Conservation (phyloP, 495 filamentous ascomycete species). For the Amniculicola lignicola region DNA sequence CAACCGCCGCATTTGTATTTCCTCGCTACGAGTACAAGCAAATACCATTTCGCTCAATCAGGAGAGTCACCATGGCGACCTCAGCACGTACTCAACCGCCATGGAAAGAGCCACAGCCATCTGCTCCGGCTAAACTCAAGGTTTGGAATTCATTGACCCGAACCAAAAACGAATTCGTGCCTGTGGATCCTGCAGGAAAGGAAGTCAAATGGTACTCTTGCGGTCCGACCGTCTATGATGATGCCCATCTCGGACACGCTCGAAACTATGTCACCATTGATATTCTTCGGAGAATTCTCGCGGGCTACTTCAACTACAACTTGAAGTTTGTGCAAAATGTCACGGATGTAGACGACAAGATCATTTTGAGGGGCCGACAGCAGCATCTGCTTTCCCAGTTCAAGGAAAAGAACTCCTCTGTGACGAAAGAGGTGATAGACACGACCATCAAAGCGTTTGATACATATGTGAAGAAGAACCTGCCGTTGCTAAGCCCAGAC, state of each 20-base stretch:
- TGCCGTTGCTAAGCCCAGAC: slow-evolving; percentile 55
- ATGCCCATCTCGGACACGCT: slow-evolving; percentile 81
- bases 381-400: slow-evolving; percentile 66
- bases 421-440: slow-evolving; percentile 51
- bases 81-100: slow-evolving; percentile 49
- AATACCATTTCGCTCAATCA: neutral
- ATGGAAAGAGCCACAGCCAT: slow-evolving; percentile 43
- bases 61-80: slow-evolving; percentile 38
- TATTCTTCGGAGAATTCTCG: slow-evolving; percentile 82
- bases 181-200: slow-evolving; percentile 60
- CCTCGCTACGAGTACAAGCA: neutral
- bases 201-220: slow-evolving; percentile 78
- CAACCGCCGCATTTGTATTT: neutral
- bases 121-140: slow-evolving; percentile 23
- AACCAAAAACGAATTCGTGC: slow-evolving; percentile 58
- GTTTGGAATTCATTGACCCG: slow-evolving; percentile 28
- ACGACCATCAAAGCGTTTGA: slow-evolving; percentile 63
- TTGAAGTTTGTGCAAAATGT: slow-evolving; percentile 96
- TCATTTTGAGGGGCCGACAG: slow-evolving; percentile 78
- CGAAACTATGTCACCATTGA: slow-evolving; percentile 94
- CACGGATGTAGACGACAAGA: slow-evolving; percentile 77
- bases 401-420: slow-evolving; percentile 43
- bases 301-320: slow-evolving; percentile 80
- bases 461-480: slow-evolving; percentile 72
- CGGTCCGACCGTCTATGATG: slow-evolving; percentile 87